These are phyloP conservation scores for Discostella stelligeroides DNA, from an alignment of 108 stramenopile genomes.

Conservation along the genomic window DNA sequence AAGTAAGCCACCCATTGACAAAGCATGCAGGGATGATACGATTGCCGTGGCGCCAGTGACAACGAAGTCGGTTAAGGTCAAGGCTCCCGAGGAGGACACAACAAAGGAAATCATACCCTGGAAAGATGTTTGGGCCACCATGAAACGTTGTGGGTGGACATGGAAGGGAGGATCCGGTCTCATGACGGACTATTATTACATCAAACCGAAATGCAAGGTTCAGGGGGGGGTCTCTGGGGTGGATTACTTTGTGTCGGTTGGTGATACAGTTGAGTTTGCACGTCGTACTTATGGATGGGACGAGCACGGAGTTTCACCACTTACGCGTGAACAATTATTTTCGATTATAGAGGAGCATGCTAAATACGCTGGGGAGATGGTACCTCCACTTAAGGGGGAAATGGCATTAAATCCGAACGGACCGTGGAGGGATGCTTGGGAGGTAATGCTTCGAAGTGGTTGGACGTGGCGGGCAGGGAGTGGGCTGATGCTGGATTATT, in stretches of 20 bases:
- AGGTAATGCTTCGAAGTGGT: slow-evolving; percentile 25
- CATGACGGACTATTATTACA: slow-evolving; percentile 41
- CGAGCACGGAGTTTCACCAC: neutral
- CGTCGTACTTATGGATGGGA: slow-evolving; percentile 22
- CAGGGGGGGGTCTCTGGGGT: slow-evolving; percentile 11
- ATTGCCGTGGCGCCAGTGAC: no score
- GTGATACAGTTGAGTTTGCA: slow-evolving; percentile 18
- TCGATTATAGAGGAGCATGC: slow-evolving; percentile 9
- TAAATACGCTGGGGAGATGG: slow-evolving; percentile 10
- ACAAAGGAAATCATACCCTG: slow-evolving; percentile 2
- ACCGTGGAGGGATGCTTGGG: slow-evolving; percentile 35
- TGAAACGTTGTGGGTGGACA: slow-evolving; percentile 30
- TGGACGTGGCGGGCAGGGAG: slow-evolving; percentile 42
- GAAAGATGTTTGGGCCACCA: slow-evolving; percentile 24
- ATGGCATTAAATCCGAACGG: slow-evolving; percentile 6
- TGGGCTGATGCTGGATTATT: slow-evolving; percentile 48
- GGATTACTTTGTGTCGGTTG: slow-evolving; percentile 37
- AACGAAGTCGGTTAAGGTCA: no score
- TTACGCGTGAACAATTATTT: slow-evolving; percentile 7
- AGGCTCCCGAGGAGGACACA: neutral
- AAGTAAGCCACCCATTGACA: no score
- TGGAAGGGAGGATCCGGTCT: slow-evolving; percentile 35
- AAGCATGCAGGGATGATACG: no score
- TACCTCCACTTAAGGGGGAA: slow-evolving; percentile 16
- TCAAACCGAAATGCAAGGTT: slow-evolving; percentile 27